Evolutionary conservation across 768 basidiomycete species (phyloP).

Genomic region (Mycena amicta): DNA sequence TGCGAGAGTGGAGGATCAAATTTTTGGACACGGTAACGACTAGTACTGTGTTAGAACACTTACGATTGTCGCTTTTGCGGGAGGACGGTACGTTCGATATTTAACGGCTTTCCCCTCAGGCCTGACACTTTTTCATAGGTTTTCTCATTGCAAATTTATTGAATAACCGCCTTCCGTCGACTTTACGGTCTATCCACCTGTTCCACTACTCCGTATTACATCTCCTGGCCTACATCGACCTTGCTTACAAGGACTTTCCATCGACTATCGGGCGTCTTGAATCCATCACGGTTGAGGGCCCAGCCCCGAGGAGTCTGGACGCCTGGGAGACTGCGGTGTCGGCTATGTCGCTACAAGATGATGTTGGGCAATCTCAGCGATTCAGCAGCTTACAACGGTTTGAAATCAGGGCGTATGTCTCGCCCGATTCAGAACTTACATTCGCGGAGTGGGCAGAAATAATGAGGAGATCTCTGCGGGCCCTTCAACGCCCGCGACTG

Average conservation of each 20-base stretch:
- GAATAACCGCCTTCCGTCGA: neutral
- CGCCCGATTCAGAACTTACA: neutral
- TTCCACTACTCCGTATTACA: neutral
- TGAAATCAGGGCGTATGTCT: neutral
- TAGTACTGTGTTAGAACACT: neutral
- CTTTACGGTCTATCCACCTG: neutral
- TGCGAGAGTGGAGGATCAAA: neutral
- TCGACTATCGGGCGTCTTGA: neutral
- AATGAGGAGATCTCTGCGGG: neutral
- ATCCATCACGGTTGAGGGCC: neutral
- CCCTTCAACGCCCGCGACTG: neutral
- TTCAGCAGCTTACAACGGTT: neutral
- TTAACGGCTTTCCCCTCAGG: neutral
- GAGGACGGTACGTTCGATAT: neutral
- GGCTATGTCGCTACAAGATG: neutral
- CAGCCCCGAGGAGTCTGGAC: neutral
- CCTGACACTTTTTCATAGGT: neutral
- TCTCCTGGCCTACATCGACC: neutral
- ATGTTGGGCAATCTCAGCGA: neutral
- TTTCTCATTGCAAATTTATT: neutral
- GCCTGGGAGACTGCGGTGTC: neutral
- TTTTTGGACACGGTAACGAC: neutral
- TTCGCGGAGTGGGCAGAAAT: neutral
- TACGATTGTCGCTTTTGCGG: neutral
- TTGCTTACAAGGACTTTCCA: neutral